These are phyloP conservation scores for Cercophora scortea DNA, from an alignment of 495 filamentous ascomycete species.

Conservation along the genomic window DNA sequence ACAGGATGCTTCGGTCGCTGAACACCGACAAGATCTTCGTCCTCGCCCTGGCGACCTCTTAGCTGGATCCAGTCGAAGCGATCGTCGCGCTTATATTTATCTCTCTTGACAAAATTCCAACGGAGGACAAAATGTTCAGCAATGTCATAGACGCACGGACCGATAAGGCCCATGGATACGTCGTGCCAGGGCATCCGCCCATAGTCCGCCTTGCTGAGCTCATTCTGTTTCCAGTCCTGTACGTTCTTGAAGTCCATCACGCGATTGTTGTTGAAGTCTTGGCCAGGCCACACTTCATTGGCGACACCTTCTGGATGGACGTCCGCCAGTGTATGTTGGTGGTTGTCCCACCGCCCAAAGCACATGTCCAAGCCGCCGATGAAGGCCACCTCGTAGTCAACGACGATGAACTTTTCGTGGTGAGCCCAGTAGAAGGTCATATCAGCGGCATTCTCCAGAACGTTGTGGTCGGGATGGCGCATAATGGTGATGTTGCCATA, in stretches of 20 bases:
- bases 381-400: slow-evolving; percentile 85
- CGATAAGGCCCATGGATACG: slow-evolving; percentile 81
- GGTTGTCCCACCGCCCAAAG: slow-evolving; percentile 86
- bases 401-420: slow-evolving; percentile 93
- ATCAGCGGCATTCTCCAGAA: slow-evolving; percentile 87
- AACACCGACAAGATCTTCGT: slow-evolving; percentile 80
- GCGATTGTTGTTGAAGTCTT: slow-evolving; percentile 93
- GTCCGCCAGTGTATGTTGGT: slow-evolving; percentile 80
- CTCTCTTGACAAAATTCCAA: slow-evolving; percentile 95
- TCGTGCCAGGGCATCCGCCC: slow-evolving; percentile 98
- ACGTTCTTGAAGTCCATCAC: slow-evolving; percentile 95
- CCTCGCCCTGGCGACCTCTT: slow-evolving; percentile 65
- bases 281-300: slow-evolving; percentile 86
- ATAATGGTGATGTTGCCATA: slow-evolving; percentile 82
- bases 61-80: slow-evolving; percentile 77
- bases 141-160: slow-evolving; percentile 87
- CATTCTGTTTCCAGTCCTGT: slow-evolving; percentile 84
- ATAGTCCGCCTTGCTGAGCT: slow-evolving; percentile 84
- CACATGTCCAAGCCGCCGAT: slow-evolving; percentile 94
- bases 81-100: slow-evolving; percentile 88
- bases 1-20: slow-evolving; percentile 79
- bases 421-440: slow-evolving; percentile 99
- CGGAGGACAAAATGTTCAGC: slow-evolving; percentile 92
- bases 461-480: slow-evolving; percentile 92
- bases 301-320: slow-evolving; percentile 77